Evolutionary conservation across 2,329 filamentous ascomycete species (phyloP).

Genomic region (Rosellinia necatrix): DNA sequence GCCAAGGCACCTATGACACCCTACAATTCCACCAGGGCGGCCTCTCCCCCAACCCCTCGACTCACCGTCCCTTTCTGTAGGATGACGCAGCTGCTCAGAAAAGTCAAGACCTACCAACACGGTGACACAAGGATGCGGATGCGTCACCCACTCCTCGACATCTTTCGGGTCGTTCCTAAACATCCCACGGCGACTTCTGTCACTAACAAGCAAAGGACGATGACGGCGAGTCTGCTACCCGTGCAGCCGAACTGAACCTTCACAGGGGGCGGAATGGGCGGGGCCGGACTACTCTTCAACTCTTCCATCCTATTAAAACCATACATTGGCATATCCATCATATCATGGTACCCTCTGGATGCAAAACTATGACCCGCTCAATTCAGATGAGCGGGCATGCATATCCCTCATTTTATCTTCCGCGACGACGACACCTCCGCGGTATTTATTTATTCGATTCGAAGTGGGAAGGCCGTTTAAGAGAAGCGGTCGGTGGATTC

Average conservation of each 20-base stretch:
- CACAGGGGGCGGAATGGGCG: constrained; percentile 6
- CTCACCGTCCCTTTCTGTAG: background rate
- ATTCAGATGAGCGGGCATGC: background rate
- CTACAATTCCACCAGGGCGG: background rate
- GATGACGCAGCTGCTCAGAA: background rate
- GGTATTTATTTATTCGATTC: background rate
- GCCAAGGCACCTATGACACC: constrained; percentile 5
- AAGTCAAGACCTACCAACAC: background rate
- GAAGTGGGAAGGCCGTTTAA: background rate
- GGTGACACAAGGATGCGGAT: background rate
- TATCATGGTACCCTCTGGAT: background rate
- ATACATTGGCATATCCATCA: background rate
- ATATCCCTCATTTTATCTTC: background rate
- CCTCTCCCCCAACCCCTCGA: background rate
- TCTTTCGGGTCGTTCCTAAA: constrained; percentile 2
- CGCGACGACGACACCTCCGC: background rate
- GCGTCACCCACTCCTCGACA: background rate
- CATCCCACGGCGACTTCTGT: background rate
- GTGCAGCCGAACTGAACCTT: constrained; percentile 22
- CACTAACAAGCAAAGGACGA: background rate
- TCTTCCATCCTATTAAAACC: constrained; percentile 5
- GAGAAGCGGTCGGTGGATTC: background rate
- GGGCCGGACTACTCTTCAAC: constrained; percentile 2
- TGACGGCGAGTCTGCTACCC: constrained; percentile 15
- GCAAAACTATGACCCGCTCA: background rate